Base-by-base conservation (phyloP, 140 eudicot genomes). In the Ambrosia hybrid region DNA sequence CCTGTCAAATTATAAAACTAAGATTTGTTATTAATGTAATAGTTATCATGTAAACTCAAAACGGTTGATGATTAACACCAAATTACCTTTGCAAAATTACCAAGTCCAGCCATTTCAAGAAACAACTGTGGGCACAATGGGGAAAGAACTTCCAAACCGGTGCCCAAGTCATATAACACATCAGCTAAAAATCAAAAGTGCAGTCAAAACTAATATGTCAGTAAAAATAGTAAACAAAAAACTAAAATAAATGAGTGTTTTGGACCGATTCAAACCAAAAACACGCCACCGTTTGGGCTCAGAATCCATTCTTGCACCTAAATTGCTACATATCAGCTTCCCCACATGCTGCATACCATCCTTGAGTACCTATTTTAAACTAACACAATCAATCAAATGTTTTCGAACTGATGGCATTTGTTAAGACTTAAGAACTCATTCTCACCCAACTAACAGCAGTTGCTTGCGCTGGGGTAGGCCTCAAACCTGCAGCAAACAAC, bases 301-400 rank as follows among this genome's bases (percentile, higher is more conserved):
- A 2, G 98, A 93, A 83, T 93, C 98, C 97, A 90, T 93, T 71
- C 97, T 87, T 71, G 98, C 90, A 64, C 98, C 98, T 75, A 93
- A 85, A 78, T 82, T 93, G 86, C 98, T 90, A 80, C 98, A 93
- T 76, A 93, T 87, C 64, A 93, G 89, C 75, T 93, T 90, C 63
- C 98, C 97, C 52, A 79, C 88, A 53, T 93, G 97, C 87, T 93
- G 93, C 98, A 93, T 93, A 43, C 98, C 97, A 48, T 93, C 98
- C 70, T 90, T 93, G 43, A 93, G 76, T 80, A 93, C 75, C 97
- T 93, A 91, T 68, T 66, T 3, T 13, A 57, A 57, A 80, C 58
- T 6, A 65, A 33, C 11, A 57, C 60, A 78, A 30, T 67, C 75
- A 72, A 6, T 49, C 52, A 68, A 63, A 67, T 13, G 43, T 46